phyloP scores from a whole-genome alignment of 179 eudicot species.

The Spinacia oleracea region DNA sequence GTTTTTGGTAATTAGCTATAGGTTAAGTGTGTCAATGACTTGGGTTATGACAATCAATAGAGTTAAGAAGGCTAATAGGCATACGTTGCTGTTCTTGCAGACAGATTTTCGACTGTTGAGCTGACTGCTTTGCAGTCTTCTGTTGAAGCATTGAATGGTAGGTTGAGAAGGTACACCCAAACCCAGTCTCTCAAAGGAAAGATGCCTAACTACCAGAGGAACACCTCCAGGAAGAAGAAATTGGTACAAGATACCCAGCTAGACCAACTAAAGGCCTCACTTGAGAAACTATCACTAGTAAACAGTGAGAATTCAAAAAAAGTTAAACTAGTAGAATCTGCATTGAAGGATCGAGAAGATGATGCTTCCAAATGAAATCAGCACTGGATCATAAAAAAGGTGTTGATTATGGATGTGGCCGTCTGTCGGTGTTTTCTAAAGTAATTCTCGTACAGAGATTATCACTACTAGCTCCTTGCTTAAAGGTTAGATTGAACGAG shows the following conservation, averaged over 20 bases:
- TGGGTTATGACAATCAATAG: neutral
- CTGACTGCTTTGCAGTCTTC: slow-evolving; percentile 82
- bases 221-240: slow-evolving; percentile 38
- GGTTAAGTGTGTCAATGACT: neutral
- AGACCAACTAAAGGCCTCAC: slow-evolving; percentile 59
- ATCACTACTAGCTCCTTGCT: neutral
- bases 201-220: slow-evolving; percentile 36
- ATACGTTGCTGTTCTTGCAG: slow-evolving; percentile 48
- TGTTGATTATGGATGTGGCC: neutral
- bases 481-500: neutral
- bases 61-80: neutral
- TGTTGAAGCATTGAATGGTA: slow-evolving; percentile 68
- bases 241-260: slow-evolving; percentile 51
- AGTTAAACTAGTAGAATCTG: slow-evolving; percentile 76
- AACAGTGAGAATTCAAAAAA: slow-evolving; percentile 77
- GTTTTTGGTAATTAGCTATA: neutral
- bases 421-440: neutral
- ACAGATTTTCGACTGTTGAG: slow-evolving; percentile 65
- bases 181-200: slow-evolving; percentile 37
- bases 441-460: neutral
- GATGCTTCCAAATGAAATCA: slow-evolving; percentile 27
- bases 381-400: no score
- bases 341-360: slow-evolving; percentile 44
- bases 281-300: slow-evolving; percentile 77
- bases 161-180: slow-evolving; percentile 59